phyloP scores from a whole-genome alignment of 345 rosid genomes.

The Fremontodendron californicum region DNA sequence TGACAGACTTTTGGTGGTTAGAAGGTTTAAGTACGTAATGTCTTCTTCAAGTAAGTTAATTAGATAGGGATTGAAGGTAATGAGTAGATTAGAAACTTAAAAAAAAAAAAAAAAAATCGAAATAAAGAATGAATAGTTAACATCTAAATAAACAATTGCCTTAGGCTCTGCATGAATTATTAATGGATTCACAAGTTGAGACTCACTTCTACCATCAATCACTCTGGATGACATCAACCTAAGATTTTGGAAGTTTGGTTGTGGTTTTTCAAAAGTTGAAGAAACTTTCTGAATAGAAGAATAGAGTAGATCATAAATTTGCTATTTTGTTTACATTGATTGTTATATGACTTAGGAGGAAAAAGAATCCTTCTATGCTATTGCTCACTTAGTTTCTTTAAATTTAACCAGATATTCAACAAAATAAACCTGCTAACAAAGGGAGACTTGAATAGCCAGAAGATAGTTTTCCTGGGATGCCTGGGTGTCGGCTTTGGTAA shows the following conservation, averaged over 20 bases:
- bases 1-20: no score
- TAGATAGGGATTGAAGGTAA: no score
- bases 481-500: constrained; percentile 70
- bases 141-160: no score
- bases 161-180: neutral
- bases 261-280: neutral
- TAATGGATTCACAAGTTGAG: neutral
- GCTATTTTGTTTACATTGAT: no score
- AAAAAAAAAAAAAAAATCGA: no score
- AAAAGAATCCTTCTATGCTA: neutral
- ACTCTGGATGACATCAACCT: neutral
- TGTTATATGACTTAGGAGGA: neutral
- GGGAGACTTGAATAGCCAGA: constrained; percentile 27
- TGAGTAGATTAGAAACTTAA: no score
- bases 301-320: no score
- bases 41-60: no score
- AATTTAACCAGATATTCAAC: constrained; percentile 25
- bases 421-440: constrained; percentile 29
- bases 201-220: neutral
- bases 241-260: neutral
- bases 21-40: no score
- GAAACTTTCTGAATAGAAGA: no score
- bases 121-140: no score
- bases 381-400: neutral
- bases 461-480: constrained; percentile 36